Percentiles rank a stretch among this genome's conserved stretches.
Evolutionary conservation across 2,329 filamentous ascomycete species (phyloP).

Genomic region (Phoma sp.): DNA sequence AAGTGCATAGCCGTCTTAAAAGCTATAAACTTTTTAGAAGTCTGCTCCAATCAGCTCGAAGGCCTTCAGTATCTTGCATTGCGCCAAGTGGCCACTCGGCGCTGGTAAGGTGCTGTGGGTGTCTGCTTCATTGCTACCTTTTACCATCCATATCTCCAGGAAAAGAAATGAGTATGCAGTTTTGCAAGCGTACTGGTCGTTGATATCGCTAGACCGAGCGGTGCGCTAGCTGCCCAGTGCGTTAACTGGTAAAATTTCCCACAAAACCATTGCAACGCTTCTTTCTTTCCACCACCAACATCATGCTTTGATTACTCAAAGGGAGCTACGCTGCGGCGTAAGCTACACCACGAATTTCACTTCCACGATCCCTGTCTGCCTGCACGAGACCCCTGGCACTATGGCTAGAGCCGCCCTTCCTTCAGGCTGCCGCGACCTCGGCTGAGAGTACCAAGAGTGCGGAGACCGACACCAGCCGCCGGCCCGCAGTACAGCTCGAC

Average conservation of each 20-base stretch:
- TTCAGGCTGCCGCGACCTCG: constrained; percentile 35
- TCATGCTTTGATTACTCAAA: constrained; percentile 13
- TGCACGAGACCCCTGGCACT: neutral
- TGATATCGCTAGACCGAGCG: neutral
- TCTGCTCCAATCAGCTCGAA: too few species aligned
- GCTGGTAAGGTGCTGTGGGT: too few species aligned
- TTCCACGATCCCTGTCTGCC: neutral
- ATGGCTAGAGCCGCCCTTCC: constrained; percentile 9
- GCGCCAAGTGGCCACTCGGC: too few species aligned
- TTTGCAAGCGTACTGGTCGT: too few species aligned
- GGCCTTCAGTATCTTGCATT: too few species aligned
- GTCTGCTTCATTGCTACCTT: too few species aligned
- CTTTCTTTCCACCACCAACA: constrained; percentile 1
- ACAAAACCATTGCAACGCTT: constrained; percentile 4
- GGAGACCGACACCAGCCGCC: constrained; percentile 42
- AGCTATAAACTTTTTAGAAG: too few species aligned
- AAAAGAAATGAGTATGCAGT: too few species aligned
- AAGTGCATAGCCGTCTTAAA: too few species aligned
- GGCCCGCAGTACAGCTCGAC: constrained; percentile 23
- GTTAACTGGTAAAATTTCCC: neutral
- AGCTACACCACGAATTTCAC: neutral
- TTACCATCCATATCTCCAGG: too few species aligned
- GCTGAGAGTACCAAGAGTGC: constrained; percentile 37
- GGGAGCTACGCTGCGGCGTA: constrained; percentile 10
- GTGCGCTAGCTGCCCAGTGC: constrained; percentile 9